phyloP scores from a whole-genome alignment of 208 protist species.

The Trypanosoma brucei region DNA sequence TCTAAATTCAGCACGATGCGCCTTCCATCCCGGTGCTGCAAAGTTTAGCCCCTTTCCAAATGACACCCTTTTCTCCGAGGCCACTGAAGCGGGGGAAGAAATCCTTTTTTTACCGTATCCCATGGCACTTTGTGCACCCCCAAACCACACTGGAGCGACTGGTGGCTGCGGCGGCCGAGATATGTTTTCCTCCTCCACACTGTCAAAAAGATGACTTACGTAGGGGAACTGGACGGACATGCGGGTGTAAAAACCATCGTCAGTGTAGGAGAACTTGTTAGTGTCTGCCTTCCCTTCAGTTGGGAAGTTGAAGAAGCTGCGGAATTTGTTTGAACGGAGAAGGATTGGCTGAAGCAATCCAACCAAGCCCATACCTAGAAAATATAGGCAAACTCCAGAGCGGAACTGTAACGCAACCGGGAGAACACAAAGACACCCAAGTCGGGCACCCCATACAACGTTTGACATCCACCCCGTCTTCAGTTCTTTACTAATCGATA shows the following conservation, averaged over 20 bases:
- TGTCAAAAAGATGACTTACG: constrained; percentile 65
- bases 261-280: neutral
- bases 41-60: constrained; percentile 45
- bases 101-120: neutral
- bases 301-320: constrained; percentile 56
- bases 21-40: constrained; percentile 62
- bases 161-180: constrained; percentile 32
- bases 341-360: constrained; percentile 81
- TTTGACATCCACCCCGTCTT: constrained; percentile 76
- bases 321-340: constrained; percentile 43
- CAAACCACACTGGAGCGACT: neutral
- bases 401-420: constrained; percentile 57
- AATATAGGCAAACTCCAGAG: constrained; percentile 82
- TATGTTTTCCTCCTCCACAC: constrained; percentile 56
- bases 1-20: constrained; percentile 36
- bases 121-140: too few relatives aligned
- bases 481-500: constrained; percentile 63
- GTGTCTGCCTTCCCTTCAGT: neutral
- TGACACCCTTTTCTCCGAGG: neutral
- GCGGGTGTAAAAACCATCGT: constrained; percentile 53
- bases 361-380: constrained; percentile 75
- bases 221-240: constrained; percentile 79
- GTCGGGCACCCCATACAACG: constrained; percentile 75
- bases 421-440: constrained; percentile 64
- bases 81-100: constrained; percentile 3